Conservation (phyloP, 805 yeast genomes). For the Candida suzukii region DNA sequence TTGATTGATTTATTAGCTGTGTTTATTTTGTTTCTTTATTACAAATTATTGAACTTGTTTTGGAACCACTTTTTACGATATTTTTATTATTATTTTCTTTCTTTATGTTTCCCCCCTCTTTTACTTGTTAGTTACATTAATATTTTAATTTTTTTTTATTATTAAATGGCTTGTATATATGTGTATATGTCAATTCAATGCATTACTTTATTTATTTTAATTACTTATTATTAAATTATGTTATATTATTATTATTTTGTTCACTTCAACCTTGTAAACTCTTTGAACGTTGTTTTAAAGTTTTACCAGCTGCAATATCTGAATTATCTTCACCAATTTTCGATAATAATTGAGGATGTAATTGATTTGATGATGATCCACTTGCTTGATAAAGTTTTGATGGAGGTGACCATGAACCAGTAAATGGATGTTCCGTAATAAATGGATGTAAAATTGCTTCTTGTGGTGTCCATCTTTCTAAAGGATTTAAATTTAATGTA, state of each 20-base stretch:
- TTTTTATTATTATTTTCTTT: too few species aligned
- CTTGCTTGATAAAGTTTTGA: slow-evolving; percentile 5
- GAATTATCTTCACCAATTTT: neutral
- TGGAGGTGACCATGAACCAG: slow-evolving; percentile 49
- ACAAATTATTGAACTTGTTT: too few species aligned
- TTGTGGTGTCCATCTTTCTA: slow-evolving; percentile 95
- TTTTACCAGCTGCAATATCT: neutral
- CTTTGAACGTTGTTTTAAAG: slow-evolving; percentile 1
- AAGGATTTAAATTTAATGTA: slow-evolving; percentile 75
- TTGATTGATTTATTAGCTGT: too few species aligned
- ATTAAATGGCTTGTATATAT: neutral
- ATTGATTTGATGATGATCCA: neutral
- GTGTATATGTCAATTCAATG: neutral
- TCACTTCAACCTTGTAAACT: neutral
- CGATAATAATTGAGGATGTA: neutral
- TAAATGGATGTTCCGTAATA: slow-evolving; percentile 53
- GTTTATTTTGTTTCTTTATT: too few species aligned
- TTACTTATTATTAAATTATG: neutral
- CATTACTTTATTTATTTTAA: neutral
- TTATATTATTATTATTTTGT: neutral
- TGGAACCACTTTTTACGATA: too few species aligned
- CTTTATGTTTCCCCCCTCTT: too few species aligned
- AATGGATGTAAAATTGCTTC: slow-evolving; percentile 93
- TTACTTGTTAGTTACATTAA: neutral
- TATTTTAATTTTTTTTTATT: neutral